phyloP scores from a whole-genome alignment of 2,329 filamentous ascomycete species.

The Claviceps sp. region DNA sequence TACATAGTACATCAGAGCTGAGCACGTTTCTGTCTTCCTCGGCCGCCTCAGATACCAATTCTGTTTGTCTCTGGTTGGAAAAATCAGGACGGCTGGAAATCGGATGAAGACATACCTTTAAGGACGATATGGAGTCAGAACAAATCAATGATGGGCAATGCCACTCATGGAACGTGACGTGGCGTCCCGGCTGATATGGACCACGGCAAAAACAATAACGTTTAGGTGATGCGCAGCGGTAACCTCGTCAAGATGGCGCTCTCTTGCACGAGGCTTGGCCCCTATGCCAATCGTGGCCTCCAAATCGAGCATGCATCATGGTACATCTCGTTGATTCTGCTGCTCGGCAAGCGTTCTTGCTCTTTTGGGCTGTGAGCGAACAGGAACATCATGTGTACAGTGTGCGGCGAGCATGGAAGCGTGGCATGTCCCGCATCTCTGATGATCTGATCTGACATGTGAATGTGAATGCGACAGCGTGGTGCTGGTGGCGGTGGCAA shows the following conservation, averaged over 20 bases:
- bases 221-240: background rate
- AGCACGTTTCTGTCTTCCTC: slow-evolving; percentile 6
- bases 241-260: background rate
- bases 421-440: background rate
- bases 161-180: background rate
- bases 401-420: background rate
- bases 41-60: background rate
- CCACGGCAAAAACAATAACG: background rate
- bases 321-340: background rate
- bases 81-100: background rate
- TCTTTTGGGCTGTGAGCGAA: background rate
- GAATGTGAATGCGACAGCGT: background rate
- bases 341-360: no score
- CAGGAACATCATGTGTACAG: background rate
- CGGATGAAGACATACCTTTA: background rate
- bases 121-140: background rate
- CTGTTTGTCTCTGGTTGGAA: background rate
- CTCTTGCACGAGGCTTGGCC: background rate
- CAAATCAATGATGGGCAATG: background rate
- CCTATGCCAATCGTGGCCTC: background rate
- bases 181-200: background rate
- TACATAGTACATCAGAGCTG: background rate
- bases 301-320: background rate
- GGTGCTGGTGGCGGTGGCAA: background rate
- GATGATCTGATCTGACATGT: background rate